Evolutionary conservation across 2,329 filamentous ascomycete species (phyloP).

Genomic region (Chaetothyriales sp.): DNA sequence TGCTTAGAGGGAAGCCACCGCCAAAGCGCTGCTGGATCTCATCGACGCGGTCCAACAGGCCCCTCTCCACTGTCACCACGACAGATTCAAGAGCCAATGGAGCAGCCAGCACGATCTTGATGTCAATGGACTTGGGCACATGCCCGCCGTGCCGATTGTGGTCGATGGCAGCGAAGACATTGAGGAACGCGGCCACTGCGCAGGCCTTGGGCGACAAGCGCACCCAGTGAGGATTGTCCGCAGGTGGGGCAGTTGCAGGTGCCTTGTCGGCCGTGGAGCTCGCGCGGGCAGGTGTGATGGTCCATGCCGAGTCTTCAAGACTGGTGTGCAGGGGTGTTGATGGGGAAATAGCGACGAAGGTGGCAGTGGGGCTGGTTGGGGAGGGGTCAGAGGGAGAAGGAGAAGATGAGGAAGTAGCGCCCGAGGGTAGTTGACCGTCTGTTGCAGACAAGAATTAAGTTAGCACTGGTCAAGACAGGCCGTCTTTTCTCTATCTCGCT

Average conservation of each 20-base stretch:
- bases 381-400: background rate
- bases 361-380: too few species aligned
- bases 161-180: constrained; percentile 54
- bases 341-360: constrained; percentile 34
- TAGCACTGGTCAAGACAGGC: background rate
- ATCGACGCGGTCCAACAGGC: constrained; percentile 64
- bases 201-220: constrained; percentile 59
- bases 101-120: constrained; percentile 65
- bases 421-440: background rate
- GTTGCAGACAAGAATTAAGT: background rate
- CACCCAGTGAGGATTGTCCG: constrained; percentile 60
- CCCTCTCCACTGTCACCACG: constrained; percentile 71
- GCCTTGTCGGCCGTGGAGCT: constrained; percentile 19
- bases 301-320: constrained; percentile 57
- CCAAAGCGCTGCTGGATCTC: constrained; percentile 73
- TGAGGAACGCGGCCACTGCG: constrained; percentile 65
- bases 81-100: constrained; percentile 70
- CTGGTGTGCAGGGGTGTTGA: constrained; percentile 27
- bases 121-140: constrained; percentile 64
- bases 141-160: constrained; percentile 60
- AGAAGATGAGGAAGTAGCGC: background rate
- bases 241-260: constrained; percentile 27
- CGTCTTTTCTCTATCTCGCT: background rate
- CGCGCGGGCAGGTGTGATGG: constrained; percentile 54
- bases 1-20: constrained; percentile 31